These are phyloP conservation scores for Entophlyctis helioformis DNA, from an alignment of 192 early-diverging fungal genomes.

Conservation along the genomic window DNA sequence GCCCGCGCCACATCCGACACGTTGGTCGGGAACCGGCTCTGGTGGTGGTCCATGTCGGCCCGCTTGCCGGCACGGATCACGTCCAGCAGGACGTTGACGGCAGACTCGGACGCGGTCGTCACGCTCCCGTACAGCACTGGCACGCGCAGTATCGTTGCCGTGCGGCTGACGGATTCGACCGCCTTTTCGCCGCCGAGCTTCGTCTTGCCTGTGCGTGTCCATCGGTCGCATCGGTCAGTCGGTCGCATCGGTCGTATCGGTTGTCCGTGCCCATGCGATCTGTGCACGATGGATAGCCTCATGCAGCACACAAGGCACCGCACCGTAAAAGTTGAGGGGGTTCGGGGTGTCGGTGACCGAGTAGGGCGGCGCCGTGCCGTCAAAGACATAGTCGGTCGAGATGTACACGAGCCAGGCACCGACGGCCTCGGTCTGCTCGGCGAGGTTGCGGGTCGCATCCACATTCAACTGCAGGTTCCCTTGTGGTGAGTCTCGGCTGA, in stretches of 20 bases:
- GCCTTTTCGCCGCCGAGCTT: constrained; percentile 67
- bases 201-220: constrained; percentile 54
- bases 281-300: too few relatives aligned
- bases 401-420: constrained; percentile 65
- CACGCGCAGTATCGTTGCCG: constrained; percentile 60
- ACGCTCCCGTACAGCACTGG: constrained; percentile 69
- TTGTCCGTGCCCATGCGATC: too few relatives aligned
- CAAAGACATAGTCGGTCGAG: constrained; percentile 90
- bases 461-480: constrained; percentile 47
- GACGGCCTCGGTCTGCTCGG: constrained; percentile 26
- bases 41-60: constrained; percentile 55
- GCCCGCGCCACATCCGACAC: constrained; percentile 61
- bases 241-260: too few relatives aligned
- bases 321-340: constrained; percentile 77
- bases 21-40: constrained; percentile 72
- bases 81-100: constrained; percentile 62
- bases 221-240: too few relatives aligned
- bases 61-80: constrained; percentile 33
- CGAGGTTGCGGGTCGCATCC: constrained; percentile 42
- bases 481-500: not conserved
- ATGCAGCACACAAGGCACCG: too few relatives aligned
- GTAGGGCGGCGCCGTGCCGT: constrained; percentile 72
- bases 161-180: constrained; percentile 34
- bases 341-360: constrained; percentile 51
- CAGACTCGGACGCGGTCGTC: too few relatives aligned